phyloP scores from a whole-genome alignment of 2,329 filamentous ascomycete species.

The Aspergillus fumigatus region DNA sequence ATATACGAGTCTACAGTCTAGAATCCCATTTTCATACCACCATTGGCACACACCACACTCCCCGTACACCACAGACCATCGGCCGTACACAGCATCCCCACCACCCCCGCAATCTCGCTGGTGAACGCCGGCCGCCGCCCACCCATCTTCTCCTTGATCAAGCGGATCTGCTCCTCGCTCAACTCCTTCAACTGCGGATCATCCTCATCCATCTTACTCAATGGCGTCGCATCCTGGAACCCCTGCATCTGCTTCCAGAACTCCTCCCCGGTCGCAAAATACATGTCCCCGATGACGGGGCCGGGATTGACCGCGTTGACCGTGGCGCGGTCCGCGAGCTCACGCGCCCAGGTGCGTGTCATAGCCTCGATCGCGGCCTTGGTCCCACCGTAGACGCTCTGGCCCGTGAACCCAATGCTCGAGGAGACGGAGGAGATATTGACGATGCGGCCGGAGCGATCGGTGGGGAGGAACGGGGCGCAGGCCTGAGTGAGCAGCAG shows the following conservation, averaged over 20 bases:
- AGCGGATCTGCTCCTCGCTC: slow-evolving; percentile 57
- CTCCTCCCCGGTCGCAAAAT: slow-evolving; percentile 49
- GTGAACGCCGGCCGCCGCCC: slow-evolving; percentile 61
- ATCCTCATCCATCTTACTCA: slow-evolving; percentile 58
- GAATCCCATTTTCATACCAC: slow-evolving; percentile 60
- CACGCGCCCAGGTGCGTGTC: slow-evolving; percentile 64
- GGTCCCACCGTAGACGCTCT: slow-evolving; percentile 61
- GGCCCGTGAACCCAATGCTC: slow-evolving; percentile 53
- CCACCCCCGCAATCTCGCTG: slow-evolving; percentile 68
- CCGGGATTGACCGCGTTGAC: slow-evolving; percentile 65
- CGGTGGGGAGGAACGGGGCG: slow-evolving; percentile 62
- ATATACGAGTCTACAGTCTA: neutral
- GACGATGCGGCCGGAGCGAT: slow-evolving; percentile 62
- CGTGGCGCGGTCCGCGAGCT: slow-evolving; percentile 57
- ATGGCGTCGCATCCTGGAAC: slow-evolving; percentile 60
- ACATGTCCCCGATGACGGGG: slow-evolving; percentile 65
- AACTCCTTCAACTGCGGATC: slow-evolving; percentile 53
- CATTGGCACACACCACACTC: slow-evolving; percentile 74
- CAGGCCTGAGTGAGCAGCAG: slow-evolving; percentile 72
- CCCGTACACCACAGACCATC: slow-evolving; percentile 77
- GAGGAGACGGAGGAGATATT: slow-evolving; percentile 58
- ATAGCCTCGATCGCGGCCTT: slow-evolving; percentile 65
- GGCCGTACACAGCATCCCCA: slow-evolving; percentile 68
- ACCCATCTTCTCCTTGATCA: slow-evolving; percentile 55
- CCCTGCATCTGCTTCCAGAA: slow-evolving; percentile 58